A percentile compares a stretch with the other conserved stretches of the same genome.
Evolutionary conservation across 306 rosid genomes (phyloP).

Genomic region (Castanopsis chinensis): DNA sequence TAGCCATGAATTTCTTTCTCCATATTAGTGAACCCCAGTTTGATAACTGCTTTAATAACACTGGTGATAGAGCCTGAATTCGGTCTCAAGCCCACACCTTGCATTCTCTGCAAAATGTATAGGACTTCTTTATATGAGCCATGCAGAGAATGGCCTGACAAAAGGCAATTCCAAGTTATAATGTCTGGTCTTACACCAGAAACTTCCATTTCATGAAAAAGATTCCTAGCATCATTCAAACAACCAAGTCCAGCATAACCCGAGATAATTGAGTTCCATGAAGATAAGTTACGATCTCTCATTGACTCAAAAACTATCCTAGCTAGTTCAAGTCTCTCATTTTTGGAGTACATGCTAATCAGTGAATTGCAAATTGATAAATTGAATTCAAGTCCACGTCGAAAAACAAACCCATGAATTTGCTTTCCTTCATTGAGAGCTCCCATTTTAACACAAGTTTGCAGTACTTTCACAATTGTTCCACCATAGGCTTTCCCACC

Average conservation of each 20-base stretch:
- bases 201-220: constrained; percentile 40
- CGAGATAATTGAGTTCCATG: constrained; percentile 73
- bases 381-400: constrained; percentile 40
- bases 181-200: constrained; percentile 53
- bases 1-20: constrained; percentile 69
- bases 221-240: constrained; percentile 44
- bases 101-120: constrained; percentile 42
- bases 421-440: constrained; percentile 67
- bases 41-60: constrained; percentile 55
- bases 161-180: constrained; percentile 66
- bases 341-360: constrained; percentile 70
- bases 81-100: constrained; percentile 42
- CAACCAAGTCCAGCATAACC: constrained; percentile 41
- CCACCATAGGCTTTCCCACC: constrained; percentile 38
- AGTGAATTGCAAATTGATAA: constrained; percentile 54
- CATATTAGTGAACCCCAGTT: constrained; percentile 40
- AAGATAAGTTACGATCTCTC: constrained; percentile 43
- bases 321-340: constrained; percentile 41
- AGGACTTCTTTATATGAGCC: constrained; percentile 43
- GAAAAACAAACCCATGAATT: constrained; percentile 68
- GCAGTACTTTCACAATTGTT: constrained; percentile 50
- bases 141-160: constrained; percentile 60
- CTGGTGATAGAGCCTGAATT: constrained; percentile 59
- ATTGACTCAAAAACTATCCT: constrained; percentile 52
- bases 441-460: constrained; percentile 68